phyloP scores from a whole-genome alignment of 225 moss, liverwort and hornwort species.

The Thuidium tamariscinum region DNA sequence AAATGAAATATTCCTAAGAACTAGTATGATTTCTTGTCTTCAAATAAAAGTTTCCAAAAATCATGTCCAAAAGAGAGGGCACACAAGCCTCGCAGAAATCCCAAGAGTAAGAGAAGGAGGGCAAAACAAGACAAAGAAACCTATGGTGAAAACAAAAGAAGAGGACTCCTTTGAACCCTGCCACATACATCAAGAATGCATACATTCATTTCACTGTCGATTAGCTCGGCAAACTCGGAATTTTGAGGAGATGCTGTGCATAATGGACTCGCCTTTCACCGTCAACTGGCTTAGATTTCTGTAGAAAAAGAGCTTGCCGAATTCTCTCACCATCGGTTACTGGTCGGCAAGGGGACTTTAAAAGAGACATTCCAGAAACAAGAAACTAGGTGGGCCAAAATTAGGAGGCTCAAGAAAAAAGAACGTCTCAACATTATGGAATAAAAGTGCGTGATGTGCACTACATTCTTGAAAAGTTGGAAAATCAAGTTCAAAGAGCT shows the following conservation, averaged over 20 bases:
- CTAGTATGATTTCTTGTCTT: not conserved
- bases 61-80: not conserved
- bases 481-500: not conserved
- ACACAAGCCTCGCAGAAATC: not conserved
- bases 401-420: not conserved
- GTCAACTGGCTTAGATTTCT: not conserved
- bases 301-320: not conserved
- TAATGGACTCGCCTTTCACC: not conserved
- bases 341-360: not conserved
- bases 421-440: not conserved
- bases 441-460: not conserved
- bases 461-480: not conserved
- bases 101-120: not conserved
- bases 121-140: not conserved
- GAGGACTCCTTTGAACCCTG: not conserved
- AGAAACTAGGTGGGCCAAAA: not conserved
- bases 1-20: not conserved
- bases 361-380: not conserved
- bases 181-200: not conserved
- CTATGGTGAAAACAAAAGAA: no score
- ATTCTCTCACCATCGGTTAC: not conserved
- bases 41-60: not conserved
- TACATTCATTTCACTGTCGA: not conserved
- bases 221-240: not conserved
- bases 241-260: not conserved